Base-by-base conservation (phyloP, 192 early-diverging fungal species). In the Haplosporangium gracile region DNA sequence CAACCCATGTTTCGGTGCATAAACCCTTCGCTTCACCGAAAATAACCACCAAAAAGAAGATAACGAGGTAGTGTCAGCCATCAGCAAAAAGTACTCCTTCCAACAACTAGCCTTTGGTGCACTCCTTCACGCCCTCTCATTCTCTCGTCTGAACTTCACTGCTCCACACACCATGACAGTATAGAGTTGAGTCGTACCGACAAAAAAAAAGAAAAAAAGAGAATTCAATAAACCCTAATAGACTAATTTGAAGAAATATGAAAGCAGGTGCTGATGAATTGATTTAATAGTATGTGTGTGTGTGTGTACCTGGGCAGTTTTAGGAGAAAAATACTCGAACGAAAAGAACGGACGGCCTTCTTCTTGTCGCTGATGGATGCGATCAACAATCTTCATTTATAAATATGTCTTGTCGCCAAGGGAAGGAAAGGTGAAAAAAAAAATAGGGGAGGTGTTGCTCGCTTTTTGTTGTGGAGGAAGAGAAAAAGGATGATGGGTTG, bases 251-350 rank as follows among this genome's bases (percentile, higher is more conserved):
- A 13, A 45, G 15, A 10, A 11, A 1, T 5, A 36, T 76, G 38
- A 8, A 24, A n/a, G 20, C 3, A 8, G 7, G 20, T 76, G 22
- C 22, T 24, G 22, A 47, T 24, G 13, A 26, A 45, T 26, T 15
- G 63, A 0, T 9, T 69, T 2, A 36, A 36, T 36, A 36, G 36
- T 36, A 2, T 36, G 36, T 2, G 29, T 39, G 42, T 45, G 4
- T 24, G n/a, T 40, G 2, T 10, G 55, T 88, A 90, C 90, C 81
- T 93, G 93, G 68, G 91, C 91, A 43, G 98, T 99, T 87, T 97
- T 99, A 79, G 98, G 98, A 70, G 98, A 97, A 74, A 98, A 99
- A 91, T 95, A 99, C 89, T 99, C 98, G 87, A 99, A 99, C 49
- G 97, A 98, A 92, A 94, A 95, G 79, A 90, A 93, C 38, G 90